Evolutionary conservation across 495 filamentous ascomycete species (phyloP).

Genomic region (Pseudomonodictys pantanalensis): DNA sequence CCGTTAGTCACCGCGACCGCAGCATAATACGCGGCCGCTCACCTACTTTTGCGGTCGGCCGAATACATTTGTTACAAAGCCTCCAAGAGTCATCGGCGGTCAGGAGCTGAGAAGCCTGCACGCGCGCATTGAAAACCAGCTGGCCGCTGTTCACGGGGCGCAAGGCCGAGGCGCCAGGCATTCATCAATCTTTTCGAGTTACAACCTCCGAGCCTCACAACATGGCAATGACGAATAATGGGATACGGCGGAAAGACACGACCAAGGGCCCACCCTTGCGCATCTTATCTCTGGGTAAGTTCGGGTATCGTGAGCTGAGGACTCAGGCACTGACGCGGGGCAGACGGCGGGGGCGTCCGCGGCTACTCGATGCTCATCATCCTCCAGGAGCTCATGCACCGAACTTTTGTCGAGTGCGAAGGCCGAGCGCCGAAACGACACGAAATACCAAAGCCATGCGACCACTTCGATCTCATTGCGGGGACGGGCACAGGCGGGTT

Average conservation of each 20-base stretch:
- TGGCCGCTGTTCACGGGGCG: slow-evolving; percentile 7
- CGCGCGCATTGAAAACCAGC: slow-evolving; percentile 2
- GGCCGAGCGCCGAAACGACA: slow-evolving; percentile 77
- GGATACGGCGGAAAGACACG: slow-evolving; percentile 77
- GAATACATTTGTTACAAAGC: too few relatives aligned
- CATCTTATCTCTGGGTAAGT: slow-evolving; percentile 83
- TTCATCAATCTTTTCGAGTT: not conserved
- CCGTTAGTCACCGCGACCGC: slow-evolving; percentile 8
- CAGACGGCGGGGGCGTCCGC: slow-evolving; percentile 94
- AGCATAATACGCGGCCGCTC: slow-evolving; percentile 6
- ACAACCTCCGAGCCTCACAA: slow-evolving; percentile 11
- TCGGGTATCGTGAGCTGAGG: not conserved
- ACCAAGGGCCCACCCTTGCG: slow-evolving; percentile 90
- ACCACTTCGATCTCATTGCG: slow-evolving; percentile 95
- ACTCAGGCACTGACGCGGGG: slow-evolving; percentile 13
- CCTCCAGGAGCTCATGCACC: slow-evolving; percentile 93
- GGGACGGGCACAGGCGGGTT: slow-evolving; percentile 93
- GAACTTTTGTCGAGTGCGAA: slow-evolving; percentile 81
- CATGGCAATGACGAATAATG: slow-evolving; percentile 30
- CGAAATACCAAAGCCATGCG: slow-evolving; percentile 94
- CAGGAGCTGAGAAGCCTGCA: not conserved
- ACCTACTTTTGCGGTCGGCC: not conserved
- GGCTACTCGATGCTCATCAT: slow-evolving; percentile 97
- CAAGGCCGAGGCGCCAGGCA: not conserved
- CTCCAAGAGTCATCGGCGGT: not conserved